Evolutionary conservation across 306 rosid species (phyloP).

Genomic region (Sechiopsis laciniata): DNA sequence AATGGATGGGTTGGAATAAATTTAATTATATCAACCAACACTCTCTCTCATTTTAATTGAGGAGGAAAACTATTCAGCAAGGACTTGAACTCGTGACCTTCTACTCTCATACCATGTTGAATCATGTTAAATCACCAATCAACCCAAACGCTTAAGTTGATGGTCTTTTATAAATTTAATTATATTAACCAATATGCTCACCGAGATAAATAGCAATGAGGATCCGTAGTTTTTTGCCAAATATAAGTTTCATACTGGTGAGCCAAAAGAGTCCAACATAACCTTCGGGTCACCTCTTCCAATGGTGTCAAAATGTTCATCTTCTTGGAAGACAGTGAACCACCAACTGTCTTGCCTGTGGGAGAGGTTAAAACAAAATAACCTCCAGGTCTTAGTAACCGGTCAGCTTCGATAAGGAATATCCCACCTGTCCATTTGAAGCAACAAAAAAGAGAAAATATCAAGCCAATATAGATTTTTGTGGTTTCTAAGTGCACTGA

Average conservation of each 20-base stretch:
- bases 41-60: too few relatives aligned
- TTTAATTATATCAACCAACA: too few relatives aligned
- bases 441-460: slow-evolving; percentile 1
- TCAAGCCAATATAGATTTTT: neutral
- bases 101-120: too few relatives aligned
- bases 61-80: too few relatives aligned
- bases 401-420: slow-evolving; percentile 80
- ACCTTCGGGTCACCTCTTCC: slow-evolving; percentile 57
- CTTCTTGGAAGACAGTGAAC: slow-evolving; percentile 52
- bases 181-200: slow-evolving; percentile 27
- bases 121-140: too few relatives aligned
- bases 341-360: slow-evolving; percentile 49
- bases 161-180: too few relatives aligned
- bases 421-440: slow-evolving; percentile 51
- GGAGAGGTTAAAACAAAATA: slow-evolving; percentile 90
- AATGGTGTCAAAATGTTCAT: slow-evolving; percentile 47
- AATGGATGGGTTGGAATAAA: too few relatives aligned
- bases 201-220: slow-evolving; percentile 73
- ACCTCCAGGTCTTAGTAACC: slow-evolving; percentile 97
- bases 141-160: too few relatives aligned
- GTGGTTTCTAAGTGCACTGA: neutral
- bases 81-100: too few relatives aligned
- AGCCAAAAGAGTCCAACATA: slow-evolving; percentile 89
- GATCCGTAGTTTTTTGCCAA: slow-evolving; percentile 83
- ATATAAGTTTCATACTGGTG: slow-evolving; percentile 87